Conservation (phyloP, 139 green algal species). For the Coccomyxa sp. region DNA sequence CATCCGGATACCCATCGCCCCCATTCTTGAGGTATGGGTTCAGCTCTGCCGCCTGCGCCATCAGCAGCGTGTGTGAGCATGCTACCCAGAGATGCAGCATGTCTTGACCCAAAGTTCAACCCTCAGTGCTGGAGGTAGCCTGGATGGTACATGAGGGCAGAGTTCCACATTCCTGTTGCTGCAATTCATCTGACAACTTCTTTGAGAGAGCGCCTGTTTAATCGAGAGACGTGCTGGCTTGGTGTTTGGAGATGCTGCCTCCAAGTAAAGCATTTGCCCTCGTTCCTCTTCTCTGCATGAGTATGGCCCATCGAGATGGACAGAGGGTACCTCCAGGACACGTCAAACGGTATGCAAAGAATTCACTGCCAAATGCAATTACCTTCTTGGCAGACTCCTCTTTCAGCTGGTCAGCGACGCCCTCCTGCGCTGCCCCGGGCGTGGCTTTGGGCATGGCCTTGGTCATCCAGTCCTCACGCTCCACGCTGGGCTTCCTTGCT, state of each 20-base stretch:
- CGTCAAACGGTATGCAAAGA: background rate
- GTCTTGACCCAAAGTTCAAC: background rate
- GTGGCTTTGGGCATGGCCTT: conserved; percentile 29
- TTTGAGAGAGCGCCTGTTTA: background rate
- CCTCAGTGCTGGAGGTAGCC: background rate
- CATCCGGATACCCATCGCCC: conserved; percentile 16
- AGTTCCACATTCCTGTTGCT: background rate
- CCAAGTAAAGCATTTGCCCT: background rate
- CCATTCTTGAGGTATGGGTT: conserved; percentile 33
- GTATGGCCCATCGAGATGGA: background rate
- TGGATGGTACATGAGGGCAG: background rate
- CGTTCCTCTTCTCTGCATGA: background rate
- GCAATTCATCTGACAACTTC: background rate
- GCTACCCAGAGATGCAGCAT: background rate
- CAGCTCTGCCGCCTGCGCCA: conserved; percentile 34
- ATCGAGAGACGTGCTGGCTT: background rate
- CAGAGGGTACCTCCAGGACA: background rate
- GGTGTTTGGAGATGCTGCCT: background rate
- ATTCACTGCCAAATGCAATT: background rate
- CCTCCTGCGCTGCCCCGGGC: conserved; percentile 19
- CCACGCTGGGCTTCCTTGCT: background rate
- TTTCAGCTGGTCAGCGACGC: background rate
- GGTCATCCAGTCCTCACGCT: conserved; percentile 75
- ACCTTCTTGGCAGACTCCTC: conserved; percentile 13
- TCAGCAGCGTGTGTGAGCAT: background rate